phyloP scores from a whole-genome alignment of 1,284 basidiomycete species.

The Rhodotorula sp. region DNA sequence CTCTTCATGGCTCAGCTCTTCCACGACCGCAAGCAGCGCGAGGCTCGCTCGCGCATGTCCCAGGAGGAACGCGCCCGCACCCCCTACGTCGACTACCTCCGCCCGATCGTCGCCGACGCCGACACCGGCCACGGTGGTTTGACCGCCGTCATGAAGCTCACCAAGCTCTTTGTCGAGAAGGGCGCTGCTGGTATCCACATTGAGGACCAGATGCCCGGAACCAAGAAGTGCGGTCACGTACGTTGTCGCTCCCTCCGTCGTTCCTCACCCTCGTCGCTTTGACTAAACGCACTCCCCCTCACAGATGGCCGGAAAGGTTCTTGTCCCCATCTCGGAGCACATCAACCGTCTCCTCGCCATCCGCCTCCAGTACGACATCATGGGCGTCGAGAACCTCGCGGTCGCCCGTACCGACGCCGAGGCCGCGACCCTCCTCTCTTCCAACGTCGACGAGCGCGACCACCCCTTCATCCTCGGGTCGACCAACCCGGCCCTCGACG shows the following conservation, averaged over 20 bases:
- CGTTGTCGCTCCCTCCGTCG: not conserved
- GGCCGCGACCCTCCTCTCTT: constrained; percentile 93
- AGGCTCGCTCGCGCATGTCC: constrained; percentile 61
- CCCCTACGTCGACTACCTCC: constrained; percentile 51
- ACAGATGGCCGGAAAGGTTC: constrained; percentile 70
- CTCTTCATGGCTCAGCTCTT: constrained; percentile 64
- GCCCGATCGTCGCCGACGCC: constrained; percentile 53
- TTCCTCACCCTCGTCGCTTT: too few species aligned
- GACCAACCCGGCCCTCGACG: constrained; percentile 68
- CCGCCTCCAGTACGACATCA: constrained; percentile 74
- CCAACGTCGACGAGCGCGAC: constrained; percentile 95
- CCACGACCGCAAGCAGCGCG: constrained; percentile 61
- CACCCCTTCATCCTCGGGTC: constrained; percentile 93
- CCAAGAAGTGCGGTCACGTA: constrained; percentile 59
- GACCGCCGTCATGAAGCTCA: constrained; percentile 68
- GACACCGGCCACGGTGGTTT: constrained; percentile 62
- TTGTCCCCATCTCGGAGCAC: constrained; percentile 68
- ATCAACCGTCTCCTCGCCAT: constrained; percentile 76
- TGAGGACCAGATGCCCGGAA: constrained; percentile 74
- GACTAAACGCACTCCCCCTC: too few species aligned
- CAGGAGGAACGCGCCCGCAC: constrained; percentile 59
- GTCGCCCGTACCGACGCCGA: constrained; percentile 76
- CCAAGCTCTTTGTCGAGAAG: constrained; percentile 76
- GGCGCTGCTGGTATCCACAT: constrained; percentile 62
- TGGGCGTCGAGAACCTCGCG: constrained; percentile 74